These are phyloP conservation scores for Fusarium fracticaudum DNA, from an alignment of 2,329 filamentous ascomycete species.

Conservation along the genomic window DNA sequence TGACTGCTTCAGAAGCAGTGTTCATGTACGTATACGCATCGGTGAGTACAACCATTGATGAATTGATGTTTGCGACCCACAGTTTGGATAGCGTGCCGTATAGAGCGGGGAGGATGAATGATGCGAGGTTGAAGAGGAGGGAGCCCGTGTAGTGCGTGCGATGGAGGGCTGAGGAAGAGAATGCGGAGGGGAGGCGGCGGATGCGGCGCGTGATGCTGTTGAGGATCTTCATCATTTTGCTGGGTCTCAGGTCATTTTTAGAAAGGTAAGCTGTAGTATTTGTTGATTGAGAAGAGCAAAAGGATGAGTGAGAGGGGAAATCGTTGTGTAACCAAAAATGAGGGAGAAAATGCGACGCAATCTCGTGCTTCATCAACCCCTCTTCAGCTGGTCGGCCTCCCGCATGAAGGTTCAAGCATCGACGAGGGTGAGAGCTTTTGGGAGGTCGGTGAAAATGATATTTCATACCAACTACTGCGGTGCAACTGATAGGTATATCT, in stretches of 20 bases:
- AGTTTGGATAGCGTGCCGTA: conserved; percentile 75
- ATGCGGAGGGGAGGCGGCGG: neutral
- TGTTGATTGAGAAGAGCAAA: accelerated
- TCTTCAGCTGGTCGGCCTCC: conserved; percentile 22
- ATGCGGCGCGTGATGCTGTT: neutral
- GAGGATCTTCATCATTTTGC: neutral
- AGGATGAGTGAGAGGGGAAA: neutral
- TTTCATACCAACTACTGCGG: no score
- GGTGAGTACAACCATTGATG: conserved; percentile 53
- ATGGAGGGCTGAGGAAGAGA: conserved; percentile 8
- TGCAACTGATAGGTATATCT: no score
- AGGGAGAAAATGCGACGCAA: neutral
- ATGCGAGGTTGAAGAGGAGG: conserved; percentile 68
- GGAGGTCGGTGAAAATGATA: no score
- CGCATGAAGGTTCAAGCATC: no score
- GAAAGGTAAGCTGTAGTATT: accelerated
- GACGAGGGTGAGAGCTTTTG: no score
- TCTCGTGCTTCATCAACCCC: neutral
- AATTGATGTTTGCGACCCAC: conserved; percentile 75
- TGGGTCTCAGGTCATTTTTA: accelerated
- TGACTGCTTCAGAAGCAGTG: conserved; percentile 73
- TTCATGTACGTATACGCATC: conserved; percentile 74
- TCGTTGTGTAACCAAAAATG: neutral
- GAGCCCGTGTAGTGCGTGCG: conserved; percentile 61
- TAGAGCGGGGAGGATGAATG: conserved; percentile 73